Base-by-base conservation (phyloP, 345 rosid genomes). In the Noccaea bulbosa region DNA sequence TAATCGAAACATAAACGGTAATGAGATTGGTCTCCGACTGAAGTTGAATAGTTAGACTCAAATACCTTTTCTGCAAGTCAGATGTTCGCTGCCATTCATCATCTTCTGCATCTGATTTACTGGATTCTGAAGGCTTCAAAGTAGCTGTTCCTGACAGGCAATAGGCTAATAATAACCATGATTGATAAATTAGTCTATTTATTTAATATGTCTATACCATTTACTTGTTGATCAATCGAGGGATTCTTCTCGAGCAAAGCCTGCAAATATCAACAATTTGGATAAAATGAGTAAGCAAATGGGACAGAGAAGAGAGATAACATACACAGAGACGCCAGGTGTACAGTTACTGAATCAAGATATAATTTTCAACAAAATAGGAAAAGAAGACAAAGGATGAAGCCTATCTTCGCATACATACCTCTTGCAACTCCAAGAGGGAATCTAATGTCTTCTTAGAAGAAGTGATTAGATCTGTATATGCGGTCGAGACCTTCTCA, bases 191-290 rank as follows among this genome's bases (percentile, higher is more conserved):
- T 27, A 27, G 30, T 27, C 30, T 50, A 58, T 66, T 56, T 48
- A 8, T 24, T 46, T 38, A 3, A 20, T 65, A 65, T 17, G 55
- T 41, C 80, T n/a, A 43, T 89, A 91, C 95, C 96, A 80, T 82
- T 78, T 47, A 61, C 57, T 69, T 86, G 77, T 56, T 85, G 87
- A 72, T 82, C 83, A 67, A 86, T 73, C 0, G 87, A 79, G 37
- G 90, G 90, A 79, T 93, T 93, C 67, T 87, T 89, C 80, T 89
- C 86, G 17, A 86, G 53, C 85, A 91, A 81, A 74, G 93, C 98
- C 97, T 93, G 75, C 46, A 50, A 14, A 78, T 43, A 32, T 22
- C 9, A 48, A 58, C 16, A 37, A 37, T 48, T 20, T 44, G 15
- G 41, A 62, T 33, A 16, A 15, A 68, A 67, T 4, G 44, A 39